These are phyloP conservation scores for Prunus mira DNA, from an alignment of 306 rosid genomes.

Conservation along the genomic window DNA sequence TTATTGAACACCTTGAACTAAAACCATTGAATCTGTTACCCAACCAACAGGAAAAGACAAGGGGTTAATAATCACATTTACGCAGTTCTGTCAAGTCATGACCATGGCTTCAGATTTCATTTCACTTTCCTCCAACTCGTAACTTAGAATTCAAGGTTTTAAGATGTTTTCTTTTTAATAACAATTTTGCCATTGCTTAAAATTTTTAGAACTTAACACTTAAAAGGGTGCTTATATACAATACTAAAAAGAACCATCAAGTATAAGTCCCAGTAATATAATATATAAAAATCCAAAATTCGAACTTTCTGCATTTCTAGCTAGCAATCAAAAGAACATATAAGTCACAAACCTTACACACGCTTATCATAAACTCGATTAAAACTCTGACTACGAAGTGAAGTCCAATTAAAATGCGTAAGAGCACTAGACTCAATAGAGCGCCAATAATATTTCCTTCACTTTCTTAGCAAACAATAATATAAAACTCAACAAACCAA, in stretches of 20 bases:
- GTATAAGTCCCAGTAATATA: neutral
- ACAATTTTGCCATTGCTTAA: neutral
- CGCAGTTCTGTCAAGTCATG: neutral
- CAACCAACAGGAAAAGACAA: slow-evolving; percentile 2
- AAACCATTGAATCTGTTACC: slow-evolving; percentile 48
- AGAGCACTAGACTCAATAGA: neutral
- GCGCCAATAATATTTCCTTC: neutral
- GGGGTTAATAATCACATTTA: neutral
- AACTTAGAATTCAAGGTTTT: neutral
- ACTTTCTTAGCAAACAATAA: neutral
- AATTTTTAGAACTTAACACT: neutral
- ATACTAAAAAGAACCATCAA: neutral
- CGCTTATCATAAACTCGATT: neutral
- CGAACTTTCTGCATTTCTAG: neutral
- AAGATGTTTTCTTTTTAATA: neutral
- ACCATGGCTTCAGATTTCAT: neutral
- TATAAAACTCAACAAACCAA: neutral
- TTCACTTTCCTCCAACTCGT: neutral
- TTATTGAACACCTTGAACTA: slow-evolving; percentile 63
- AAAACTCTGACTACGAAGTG: neutral
- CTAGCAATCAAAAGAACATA: neutral
- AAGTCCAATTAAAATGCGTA: neutral
- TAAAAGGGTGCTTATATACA: neutral
- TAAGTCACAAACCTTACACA: neutral
- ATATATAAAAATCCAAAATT: slow-evolving; percentile 1